Conservation (phyloP, 2,329 filamentous ascomycete genomes). For the Neocucurbitaria cava region DNA sequence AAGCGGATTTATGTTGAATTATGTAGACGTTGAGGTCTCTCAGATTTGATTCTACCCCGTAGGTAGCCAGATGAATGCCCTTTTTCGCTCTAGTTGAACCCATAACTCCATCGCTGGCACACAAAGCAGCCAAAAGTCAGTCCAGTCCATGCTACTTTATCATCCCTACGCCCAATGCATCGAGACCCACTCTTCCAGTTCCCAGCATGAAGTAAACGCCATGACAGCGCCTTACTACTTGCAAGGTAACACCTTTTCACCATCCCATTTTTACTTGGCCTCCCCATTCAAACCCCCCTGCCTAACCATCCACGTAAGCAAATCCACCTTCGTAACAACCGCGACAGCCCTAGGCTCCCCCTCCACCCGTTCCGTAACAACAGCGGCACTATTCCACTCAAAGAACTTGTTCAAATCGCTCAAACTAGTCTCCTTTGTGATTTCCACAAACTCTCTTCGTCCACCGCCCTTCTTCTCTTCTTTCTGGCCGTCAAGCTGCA, state of each 20-base stretch:
- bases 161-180: too few relatives aligned
- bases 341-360: conserved; percentile 77
- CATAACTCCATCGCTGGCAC: neutral
- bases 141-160: neutral
- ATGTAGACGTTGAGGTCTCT: conserved; percentile 15
- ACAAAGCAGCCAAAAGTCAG: too few relatives aligned
- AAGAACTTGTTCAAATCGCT: conserved; percentile 88
- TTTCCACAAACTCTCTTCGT: conserved; percentile 81
- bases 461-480: conserved; percentile 28
- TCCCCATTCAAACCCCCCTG: conserved; percentile 20
- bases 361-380: conserved; percentile 80
- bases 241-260: neutral
- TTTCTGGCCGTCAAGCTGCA: conserved; percentile 38
- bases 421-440: conserved; percentile 88
- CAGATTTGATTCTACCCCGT: neutral
- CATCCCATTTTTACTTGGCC: neutral
- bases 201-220: too few relatives aligned
- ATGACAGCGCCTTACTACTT: too few relatives aligned
- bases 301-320: conserved; percentile 87
- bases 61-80: conserved; percentile 2
- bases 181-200: too few relatives aligned
- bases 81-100: neutral
- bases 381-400: conserved; percentile 96
- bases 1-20: too few relatives aligned
- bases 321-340: conserved; percentile 94